Conservation (phyloP, 1,284 basidiomycete genomes). For the Naganishia sp. region DNA sequence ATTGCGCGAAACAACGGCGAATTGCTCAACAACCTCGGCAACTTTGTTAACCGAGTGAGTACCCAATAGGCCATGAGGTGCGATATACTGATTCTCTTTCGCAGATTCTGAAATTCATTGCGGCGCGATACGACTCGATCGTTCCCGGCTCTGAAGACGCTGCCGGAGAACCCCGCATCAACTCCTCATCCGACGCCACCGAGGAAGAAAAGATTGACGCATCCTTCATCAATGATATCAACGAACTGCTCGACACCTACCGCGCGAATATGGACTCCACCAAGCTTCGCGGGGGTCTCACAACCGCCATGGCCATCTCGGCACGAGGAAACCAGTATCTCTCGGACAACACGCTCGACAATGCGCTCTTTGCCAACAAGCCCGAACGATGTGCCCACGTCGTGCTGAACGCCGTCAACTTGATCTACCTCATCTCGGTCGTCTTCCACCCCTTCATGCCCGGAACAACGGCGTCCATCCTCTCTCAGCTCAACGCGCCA, state of each 20-base stretch:
- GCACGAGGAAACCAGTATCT: slow-evolving; percentile 92
- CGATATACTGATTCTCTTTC: slow-evolving; percentile 4
- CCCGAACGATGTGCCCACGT: slow-evolving; percentile 87
- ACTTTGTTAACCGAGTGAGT: slow-evolving; percentile 88
- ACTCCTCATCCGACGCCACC: slow-evolving; percentile 54
- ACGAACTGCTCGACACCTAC: slow-evolving; percentile 77
- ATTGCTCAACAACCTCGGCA: slow-evolving; percentile 94
- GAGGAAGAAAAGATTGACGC: slow-evolving; percentile 64
- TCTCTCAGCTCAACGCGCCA: slow-evolving; percentile 87
- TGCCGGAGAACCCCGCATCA: slow-evolving; percentile 59
- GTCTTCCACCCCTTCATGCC: slow-evolving; percentile 97
- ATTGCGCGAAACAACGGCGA: slow-evolving; percentile 93
- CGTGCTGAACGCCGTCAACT: slow-evolving; percentile 82
- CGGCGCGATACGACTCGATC: slow-evolving; percentile 77
- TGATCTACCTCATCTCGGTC: slow-evolving; percentile 87
- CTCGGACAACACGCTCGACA: slow-evolving; percentile 87
- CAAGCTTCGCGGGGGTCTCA: slow-evolving; percentile 83
- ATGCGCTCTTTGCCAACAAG: slow-evolving; percentile 77
- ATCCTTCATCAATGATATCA: slow-evolving; percentile 79
- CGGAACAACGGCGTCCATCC: slow-evolving; percentile 77
- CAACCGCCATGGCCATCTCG: slow-evolving; percentile 86
- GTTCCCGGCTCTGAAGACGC: slow-evolving; percentile 75
- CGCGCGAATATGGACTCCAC: slow-evolving; percentile 86
- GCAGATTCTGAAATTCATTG: slow-evolving; percentile 80
- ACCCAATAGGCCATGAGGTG: neutral